Percentiles rank a stretch among this genome's conserved stretches.
These are phyloP conservation scores for Paecilomyces sp. DNA, from an alignment of 2,329 filamentous ascomycete species.

Conservation along the genomic window DNA sequence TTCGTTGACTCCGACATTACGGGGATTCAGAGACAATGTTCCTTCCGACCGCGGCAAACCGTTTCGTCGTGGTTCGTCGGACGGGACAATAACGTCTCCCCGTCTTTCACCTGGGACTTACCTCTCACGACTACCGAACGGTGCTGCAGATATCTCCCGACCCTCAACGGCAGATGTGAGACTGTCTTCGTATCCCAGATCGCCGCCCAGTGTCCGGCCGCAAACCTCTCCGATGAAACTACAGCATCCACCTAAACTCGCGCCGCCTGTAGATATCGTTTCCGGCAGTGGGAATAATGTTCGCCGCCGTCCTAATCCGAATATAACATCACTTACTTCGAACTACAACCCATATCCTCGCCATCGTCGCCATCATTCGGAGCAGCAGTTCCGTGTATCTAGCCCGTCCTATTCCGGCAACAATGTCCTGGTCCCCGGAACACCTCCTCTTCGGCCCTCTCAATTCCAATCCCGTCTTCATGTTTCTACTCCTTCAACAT, in stretches of 20 bases:
- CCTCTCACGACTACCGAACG: neutral
- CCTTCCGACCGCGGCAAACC: conserved; percentile 40
- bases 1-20: conserved; percentile 52
- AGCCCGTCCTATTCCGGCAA: conserved; percentile 12
- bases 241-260: conserved; percentile 25
- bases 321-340: conserved; percentile 15
- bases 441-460: conserved; percentile 22
- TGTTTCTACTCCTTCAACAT: conserved; percentile 10
- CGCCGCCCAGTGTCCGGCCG: conserved; percentile 2
- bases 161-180: neutral
- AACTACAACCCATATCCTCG: conserved; percentile 15
- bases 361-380: conserved; percentile 25
- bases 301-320: conserved; percentile 32
- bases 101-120: conserved; percentile 10
- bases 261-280: conserved; percentile 38
- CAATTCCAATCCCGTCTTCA: conserved; percentile 5
- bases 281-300: conserved; percentile 20
- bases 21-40: conserved; percentile 45
- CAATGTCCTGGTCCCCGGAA: conserved; percentile 18
- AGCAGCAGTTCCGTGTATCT: conserved; percentile 19
- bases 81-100: conserved; percentile 14
- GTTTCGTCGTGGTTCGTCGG: conserved; percentile 17
- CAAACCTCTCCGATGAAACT: conserved; percentile 12
- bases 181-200: neutral
- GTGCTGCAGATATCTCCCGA: neutral